Evolutionary conservation across 345 rosid genomes (phyloP), one percentile per base, ranked within the genome.

Genomic region (Ceriops zippeliana): DNA sequence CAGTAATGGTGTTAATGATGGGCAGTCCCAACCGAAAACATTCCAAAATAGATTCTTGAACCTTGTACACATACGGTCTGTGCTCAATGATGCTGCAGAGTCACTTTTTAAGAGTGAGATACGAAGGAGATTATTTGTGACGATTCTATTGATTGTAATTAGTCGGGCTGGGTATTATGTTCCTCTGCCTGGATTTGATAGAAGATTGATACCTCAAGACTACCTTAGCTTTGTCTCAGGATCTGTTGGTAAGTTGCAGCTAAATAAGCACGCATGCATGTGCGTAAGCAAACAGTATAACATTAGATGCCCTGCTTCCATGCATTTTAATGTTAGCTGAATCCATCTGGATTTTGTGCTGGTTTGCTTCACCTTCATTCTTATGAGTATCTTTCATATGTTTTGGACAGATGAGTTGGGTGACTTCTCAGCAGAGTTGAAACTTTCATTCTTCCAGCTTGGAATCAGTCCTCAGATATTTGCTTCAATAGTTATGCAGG

Each of bases 401-500:
- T 34, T 80, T 61, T 74, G 77, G 77, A 73, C 83, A 89, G 98
- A 93, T 80, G 97, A 93, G 56, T 79, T 93, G 64, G 98, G 93
- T 67, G 95, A 88, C 70, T 82, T 89, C 70, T 76, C 89, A 67
- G 71, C 95, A 66, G 90, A 85, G 79, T 85, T 93, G 63, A 91
- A 93, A 84, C 85, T 93, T 76, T 93, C 97, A 0, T 73, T 89
- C 70, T 93, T 93, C 72, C 98, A 91, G 86, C 98, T 93, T 75
- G 98, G 98, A 69, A 90, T 91, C 78, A 89, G 92, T 82, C 98
- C 97, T 35, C 95, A 86, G 80, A 93, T 89, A 24, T 73, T 91
- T 58, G 95, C 95, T 74, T 93, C 95, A 20, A 91, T 93, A 66
- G 66, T 91, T 62, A 89, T 91, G 97, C 97, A 91, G 96, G 97